These are phyloP conservation scores for Candida sojae DNA, from an alignment of 1,139 yeast genomes.

Conservation along the genomic window DNA sequence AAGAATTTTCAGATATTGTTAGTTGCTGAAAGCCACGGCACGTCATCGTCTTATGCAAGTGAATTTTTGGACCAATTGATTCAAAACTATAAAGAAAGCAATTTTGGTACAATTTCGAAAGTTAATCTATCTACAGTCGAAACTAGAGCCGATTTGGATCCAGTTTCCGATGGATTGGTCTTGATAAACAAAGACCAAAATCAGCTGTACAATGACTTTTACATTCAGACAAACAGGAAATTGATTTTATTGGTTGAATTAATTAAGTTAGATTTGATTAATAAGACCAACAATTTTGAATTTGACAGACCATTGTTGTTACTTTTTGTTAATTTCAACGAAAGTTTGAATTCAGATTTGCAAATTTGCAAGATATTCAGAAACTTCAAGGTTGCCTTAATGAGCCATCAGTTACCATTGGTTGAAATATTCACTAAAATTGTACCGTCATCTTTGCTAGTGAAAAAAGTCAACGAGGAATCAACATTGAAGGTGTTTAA, in stretches of 20 bases:
- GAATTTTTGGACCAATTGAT: slow-evolving; percentile 43
- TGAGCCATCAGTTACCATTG: slow-evolving; percentile 42
- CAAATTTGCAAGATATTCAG: slow-evolving; percentile 51
- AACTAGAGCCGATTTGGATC: slow-evolving; percentile 33
- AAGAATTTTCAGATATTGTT: slow-evolving; percentile 59
- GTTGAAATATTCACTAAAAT: slow-evolving; percentile 54
- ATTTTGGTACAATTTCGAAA: slow-evolving; percentile 47
- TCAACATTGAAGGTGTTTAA: slow-evolving; percentile 52
- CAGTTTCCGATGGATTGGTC: slow-evolving; percentile 37
- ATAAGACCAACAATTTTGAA: slow-evolving; percentile 43
- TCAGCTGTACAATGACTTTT: slow-evolving; percentile 25
- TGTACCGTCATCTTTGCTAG: slow-evolving; percentile 53
- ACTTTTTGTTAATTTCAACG: slow-evolving; percentile 47
- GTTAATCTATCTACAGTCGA: slow-evolving; percentile 33
- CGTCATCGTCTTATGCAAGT: slow-evolving; percentile 19
- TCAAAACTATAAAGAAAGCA: slow-evolving; percentile 47
- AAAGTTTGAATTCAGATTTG: slow-evolving; percentile 45
- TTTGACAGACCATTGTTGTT: slow-evolving; percentile 50
- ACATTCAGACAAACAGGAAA: slow-evolving; percentile 32
- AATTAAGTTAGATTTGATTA: slow-evolving; percentile 41
- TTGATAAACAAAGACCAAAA: slow-evolving; percentile 22
- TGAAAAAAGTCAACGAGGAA: slow-evolving; percentile 35
- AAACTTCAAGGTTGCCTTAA: slow-evolving; percentile 45
- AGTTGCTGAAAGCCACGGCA: slow-evolving; percentile 33
- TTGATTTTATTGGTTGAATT: slow-evolving; percentile 35